Evolutionary conservation across 768 basidiomycete genomes (phyloP).

Genomic region (Pisolithus tinctorius): DNA sequence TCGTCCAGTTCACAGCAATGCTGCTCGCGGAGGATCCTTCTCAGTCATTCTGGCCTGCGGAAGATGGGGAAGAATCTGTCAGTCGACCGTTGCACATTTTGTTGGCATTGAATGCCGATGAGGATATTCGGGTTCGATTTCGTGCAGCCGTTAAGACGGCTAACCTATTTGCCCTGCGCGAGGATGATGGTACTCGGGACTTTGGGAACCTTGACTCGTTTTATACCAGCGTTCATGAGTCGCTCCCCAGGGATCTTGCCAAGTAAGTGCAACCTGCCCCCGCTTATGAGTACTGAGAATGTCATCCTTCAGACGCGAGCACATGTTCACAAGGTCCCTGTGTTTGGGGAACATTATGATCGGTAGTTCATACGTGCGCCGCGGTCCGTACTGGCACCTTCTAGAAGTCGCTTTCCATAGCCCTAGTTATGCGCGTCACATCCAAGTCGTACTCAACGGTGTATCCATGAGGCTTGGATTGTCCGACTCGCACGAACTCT

Average conservation of each 20-base stretch:
- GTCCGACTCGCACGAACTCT: slow-evolving; percentile 51
- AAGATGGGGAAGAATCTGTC: slow-evolving; percentile 21
- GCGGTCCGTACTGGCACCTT: slow-evolving; percentile 84
- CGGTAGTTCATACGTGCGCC: slow-evolving; percentile 65
- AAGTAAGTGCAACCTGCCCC: slow-evolving; percentile 35
- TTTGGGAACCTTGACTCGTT: slow-evolving; percentile 20
- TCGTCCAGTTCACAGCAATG: slow-evolving; percentile 57
- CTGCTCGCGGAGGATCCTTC: slow-evolving; percentile 57
- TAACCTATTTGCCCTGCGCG: slow-evolving; percentile 44
- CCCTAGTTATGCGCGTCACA: slow-evolving; percentile 21
- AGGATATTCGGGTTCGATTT: slow-evolving; percentile 81
- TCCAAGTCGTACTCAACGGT: slow-evolving; percentile 48
- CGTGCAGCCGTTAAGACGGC: slow-evolving; percentile 59
- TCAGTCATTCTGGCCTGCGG: slow-evolving; percentile 41
- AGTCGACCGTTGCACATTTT: slow-evolving; percentile 41
- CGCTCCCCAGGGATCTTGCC: slow-evolving; percentile 38
- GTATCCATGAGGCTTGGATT: slow-evolving; percentile 68
- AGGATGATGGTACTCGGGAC: slow-evolving; percentile 23
- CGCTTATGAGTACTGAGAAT: slow-evolving; percentile 8
- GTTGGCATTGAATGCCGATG: slow-evolving; percentile 51
- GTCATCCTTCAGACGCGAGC: slow-evolving; percentile 50
- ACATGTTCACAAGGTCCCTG: slow-evolving; percentile 66
- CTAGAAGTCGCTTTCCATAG: slow-evolving; percentile 54
- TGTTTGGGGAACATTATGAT: slow-evolving; percentile 75
- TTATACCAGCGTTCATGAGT: slow-evolving; percentile 43